phyloP scores from a whole-genome alignment of 1,284 basidiomycete genomes.

The Trametes versicolor region DNA sequence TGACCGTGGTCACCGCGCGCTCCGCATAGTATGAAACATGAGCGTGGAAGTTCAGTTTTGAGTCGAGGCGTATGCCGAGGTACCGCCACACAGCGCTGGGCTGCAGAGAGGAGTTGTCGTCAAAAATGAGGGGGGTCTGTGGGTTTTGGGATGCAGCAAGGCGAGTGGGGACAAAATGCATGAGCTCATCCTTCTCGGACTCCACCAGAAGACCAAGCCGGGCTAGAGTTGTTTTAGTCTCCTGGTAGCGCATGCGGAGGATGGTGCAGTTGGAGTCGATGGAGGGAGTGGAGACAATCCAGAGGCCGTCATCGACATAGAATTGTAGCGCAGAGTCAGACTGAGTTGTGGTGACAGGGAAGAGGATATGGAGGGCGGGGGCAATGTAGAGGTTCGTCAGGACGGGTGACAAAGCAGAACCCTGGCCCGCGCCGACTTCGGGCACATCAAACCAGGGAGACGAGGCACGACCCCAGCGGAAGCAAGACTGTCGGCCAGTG shows the following conservation, averaged over 20 bases:
- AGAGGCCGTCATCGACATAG: conserved; percentile 32
- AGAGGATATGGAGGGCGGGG: conserved; percentile 16
- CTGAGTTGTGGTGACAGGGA: background rate
- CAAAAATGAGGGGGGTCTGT: background rate
- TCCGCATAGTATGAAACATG: conserved; percentile 40
- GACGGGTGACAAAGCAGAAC: conserved; percentile 29
- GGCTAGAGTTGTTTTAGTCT: background rate
- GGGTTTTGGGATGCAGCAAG: background rate
- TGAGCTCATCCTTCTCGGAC: conserved; percentile 25
- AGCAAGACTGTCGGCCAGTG: conserved; percentile 4
- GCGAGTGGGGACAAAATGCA: conserved; percentile 23
- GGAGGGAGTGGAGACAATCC: conserved; percentile 7
- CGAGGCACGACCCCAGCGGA: conserved; percentile 10
- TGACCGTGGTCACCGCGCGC: conserved; percentile 38
- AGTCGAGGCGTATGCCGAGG: conserved; percentile 46
- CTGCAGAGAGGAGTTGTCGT: background rate
- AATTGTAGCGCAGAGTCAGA: conserved; percentile 8
- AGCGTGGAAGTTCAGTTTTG: conserved; percentile 39
- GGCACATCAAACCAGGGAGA: conserved; percentile 7
- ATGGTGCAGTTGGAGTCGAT: background rate
- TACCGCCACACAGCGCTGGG: conserved; percentile 33
- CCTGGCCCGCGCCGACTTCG: conserved; percentile 24
- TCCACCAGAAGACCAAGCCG: conserved; percentile 24
- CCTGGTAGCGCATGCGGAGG: background rate
- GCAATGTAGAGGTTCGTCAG: conserved; percentile 24